These are phyloP conservation scores for Cinnamomum micranthum DNA, from an alignment of 164 flowering plant species.

Conservation along the genomic window DNA sequence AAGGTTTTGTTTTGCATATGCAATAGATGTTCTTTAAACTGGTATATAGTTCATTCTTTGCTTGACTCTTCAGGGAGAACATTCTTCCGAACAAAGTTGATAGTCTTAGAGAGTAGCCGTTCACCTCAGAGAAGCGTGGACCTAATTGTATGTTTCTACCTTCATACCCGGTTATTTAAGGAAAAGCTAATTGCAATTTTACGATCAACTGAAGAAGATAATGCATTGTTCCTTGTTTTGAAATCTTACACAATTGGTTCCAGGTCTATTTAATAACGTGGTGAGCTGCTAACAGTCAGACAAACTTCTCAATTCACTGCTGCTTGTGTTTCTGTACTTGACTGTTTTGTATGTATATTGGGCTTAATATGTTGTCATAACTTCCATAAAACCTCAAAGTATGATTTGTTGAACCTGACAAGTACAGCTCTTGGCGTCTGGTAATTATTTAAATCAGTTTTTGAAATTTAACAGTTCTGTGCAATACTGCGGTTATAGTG, in stretches of 20 bases:
- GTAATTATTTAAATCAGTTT: not conserved
- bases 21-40: not conserved
- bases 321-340: too few species aligned
- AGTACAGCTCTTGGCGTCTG: not conserved
- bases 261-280: not conserved
- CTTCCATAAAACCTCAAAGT: not conserved
- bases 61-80: slow-evolving; percentile 4
- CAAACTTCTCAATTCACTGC: too few species aligned
- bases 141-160: not conserved
- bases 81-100: not conserved
- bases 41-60: not conserved
- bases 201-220: too few species aligned
- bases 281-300: not conserved
- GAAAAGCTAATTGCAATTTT: not conserved
- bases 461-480: not conserved
- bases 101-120: not conserved
- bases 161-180: not conserved
- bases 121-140: not conserved
- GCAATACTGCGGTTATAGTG: not conserved
- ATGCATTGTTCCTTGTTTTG: not conserved
- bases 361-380: not conserved
- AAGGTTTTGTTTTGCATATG: not conserved
- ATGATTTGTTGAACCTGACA: not conserved
- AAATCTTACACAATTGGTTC: not conserved
- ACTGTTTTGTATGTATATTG: not conserved